phyloP scores from a whole-genome alignment of 306 rosid species.

The Cicer yamashitae region DNA sequence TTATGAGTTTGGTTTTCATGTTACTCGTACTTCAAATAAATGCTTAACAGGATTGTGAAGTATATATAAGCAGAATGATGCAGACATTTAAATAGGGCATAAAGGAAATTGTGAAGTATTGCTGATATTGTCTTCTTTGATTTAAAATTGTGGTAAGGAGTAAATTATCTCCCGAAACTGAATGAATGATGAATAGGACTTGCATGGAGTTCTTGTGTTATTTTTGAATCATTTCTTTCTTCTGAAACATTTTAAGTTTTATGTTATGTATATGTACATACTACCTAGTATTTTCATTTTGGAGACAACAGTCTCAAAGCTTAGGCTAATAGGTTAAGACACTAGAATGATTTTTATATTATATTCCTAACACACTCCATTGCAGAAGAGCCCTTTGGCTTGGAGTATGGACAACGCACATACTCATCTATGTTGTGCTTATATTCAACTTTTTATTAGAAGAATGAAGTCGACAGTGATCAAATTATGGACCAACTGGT shows the following conservation, averaged over 20 bases:
- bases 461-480: not conserved
- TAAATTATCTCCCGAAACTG: not conserved
- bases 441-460: not conserved
- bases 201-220: constrained; percentile 7
- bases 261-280: not conserved
- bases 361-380: not conserved
- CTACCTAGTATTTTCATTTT: constrained; percentile 18
- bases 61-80: constrained; percentile 13
- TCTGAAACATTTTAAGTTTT: constrained; percentile 15
- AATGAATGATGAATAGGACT: not conserved
- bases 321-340: not conserved
- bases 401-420: not conserved
- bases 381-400: not conserved
- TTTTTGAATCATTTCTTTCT: constrained; percentile 11
- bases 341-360: constrained; percentile 1
- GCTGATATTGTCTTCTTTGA: not conserved
- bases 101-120: constrained; percentile 17
- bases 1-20: constrained; percentile 34
- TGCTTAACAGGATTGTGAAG: constrained; percentile 1
- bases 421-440: not conserved
- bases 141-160: not conserved
- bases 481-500: constrained; percentile 9
- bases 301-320: constrained; percentile 24
- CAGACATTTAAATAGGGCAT: not conserved
- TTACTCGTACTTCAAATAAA: constrained; percentile 24